These are phyloP conservation scores for Lipomyces japonicus DNA, from an alignment of 805 yeast species.

Conservation along the genomic window DNA sequence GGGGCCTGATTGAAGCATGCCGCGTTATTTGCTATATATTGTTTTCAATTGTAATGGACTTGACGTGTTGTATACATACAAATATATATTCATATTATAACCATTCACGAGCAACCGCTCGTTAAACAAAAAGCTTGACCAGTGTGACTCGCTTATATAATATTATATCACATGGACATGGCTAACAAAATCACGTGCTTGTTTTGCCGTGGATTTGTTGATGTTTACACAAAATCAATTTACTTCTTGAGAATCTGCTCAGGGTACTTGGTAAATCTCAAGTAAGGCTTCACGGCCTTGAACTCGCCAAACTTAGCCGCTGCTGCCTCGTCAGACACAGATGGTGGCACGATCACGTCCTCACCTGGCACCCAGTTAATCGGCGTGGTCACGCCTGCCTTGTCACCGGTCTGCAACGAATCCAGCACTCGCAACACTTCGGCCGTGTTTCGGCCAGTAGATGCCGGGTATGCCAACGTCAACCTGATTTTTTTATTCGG, in stretches of 20 bases:
- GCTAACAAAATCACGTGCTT: no score
- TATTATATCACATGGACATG: no score
- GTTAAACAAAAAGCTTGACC: no score
- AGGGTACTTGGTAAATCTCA: constrained; percentile 33
- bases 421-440: constrained; percentile 90
- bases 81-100: no score
- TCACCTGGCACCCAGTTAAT: constrained; percentile 85
- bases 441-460: constrained; percentile 89
- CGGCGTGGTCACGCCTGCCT: constrained; percentile 81
- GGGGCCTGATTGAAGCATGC: no score
- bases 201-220: no score
- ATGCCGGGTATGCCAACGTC: constrained; percentile 85
- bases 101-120: no score
- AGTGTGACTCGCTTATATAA: no score
- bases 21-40: no score
- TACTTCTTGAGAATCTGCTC: constrained; percentile 18
- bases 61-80: no score
- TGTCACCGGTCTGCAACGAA: constrained; percentile 75
- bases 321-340: constrained; percentile 73
- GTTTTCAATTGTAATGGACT: no score
- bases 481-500: constrained; percentile 85
- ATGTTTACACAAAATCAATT: not conserved
- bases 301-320: constrained; percentile 81
- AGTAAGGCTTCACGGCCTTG: constrained; percentile 79
- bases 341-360: constrained; percentile 89